A percentile compares a stretch with the other conserved stretches of the same genome.
These are phyloP conservation scores for Vachellia pachyceras DNA, from an alignment of 306 rosid species.

Conservation along the genomic window DNA sequence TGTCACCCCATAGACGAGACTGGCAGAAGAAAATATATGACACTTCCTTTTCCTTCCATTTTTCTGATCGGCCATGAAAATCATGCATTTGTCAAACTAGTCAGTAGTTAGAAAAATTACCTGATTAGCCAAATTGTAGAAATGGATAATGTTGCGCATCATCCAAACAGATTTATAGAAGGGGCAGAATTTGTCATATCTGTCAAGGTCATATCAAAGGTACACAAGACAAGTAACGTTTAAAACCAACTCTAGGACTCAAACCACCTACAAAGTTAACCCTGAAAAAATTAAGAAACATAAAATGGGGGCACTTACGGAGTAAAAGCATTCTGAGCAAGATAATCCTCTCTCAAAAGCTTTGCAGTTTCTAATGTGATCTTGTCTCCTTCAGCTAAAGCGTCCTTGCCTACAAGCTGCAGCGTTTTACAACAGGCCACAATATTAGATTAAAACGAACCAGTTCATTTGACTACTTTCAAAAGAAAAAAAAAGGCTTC, in stretches of 20 bases:
- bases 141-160: constrained; percentile 99
- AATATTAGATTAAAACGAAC: not conserved
- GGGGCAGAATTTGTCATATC: constrained; percentile 98
- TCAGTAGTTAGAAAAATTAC: constrained; percentile 40
- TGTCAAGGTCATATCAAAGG: constrained; percentile 45
- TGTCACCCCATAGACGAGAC: not conserved
- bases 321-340: constrained; percentile 99
- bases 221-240: constrained; percentile 18
- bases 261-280: constrained; percentile 98
- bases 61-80: constrained; percentile 3
- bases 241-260: constrained; percentile 39
- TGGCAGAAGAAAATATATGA: not conserved
- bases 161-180: constrained; percentile 99
- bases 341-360: constrained; percentile 99
- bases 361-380: constrained; percentile 97
- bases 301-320: constrained; percentile 63
- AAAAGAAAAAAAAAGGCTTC: not conserved
- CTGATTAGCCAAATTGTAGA: constrained; percentile 97
- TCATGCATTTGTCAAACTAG: constrained; percentile 27
- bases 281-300: constrained; percentile 41
- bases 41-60: not conserved
- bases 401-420: constrained; percentile 99
- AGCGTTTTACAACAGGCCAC: constrained; percentile 18
- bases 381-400: constrained; percentile 97
- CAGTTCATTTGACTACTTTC: constrained; percentile 2